Evolutionary conservation across 139 green algal species (phyloP), one percentile per base, ranked within the genome.

Genomic region (Limnomonas spitsbergensis): DNA sequence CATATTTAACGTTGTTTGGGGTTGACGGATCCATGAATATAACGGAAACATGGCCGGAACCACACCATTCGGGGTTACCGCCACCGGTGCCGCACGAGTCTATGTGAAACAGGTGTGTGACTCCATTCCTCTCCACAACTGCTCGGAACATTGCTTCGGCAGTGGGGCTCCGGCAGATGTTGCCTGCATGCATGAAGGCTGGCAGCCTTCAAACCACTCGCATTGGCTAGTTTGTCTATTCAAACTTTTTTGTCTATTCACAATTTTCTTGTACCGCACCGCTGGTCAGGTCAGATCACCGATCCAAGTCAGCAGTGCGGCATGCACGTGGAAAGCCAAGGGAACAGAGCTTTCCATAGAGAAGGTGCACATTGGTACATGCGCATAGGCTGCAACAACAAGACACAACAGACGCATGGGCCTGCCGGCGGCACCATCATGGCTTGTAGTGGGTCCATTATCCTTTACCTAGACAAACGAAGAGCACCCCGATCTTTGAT

Each of bases 151-250:
- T 88, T 0, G 93, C 95, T 73, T 98, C 95, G 4, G 95, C 95
- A 9, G 89, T 94, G 2, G 95, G 95, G 73, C 84, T 95, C n/a
- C 95, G 85, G 83, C 95, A 98, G 71, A 98, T 98, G 84, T 98
- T 98, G 40, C 92, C 88, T 94, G 85, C 29, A 27, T 7, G 24
- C 24, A 24, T 32, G 14, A 70, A 54, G 42, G 42, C 42, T 6
- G 42, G 54, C 4, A 69, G 54, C 24, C n/a, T n/a, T n/a, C n/a
- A n/a, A n/a, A n/a, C n/a, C n/a, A n/a, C n/a, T n/a, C n/a, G n/a
- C n/a, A n/a, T n/a, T n/a, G n/a, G n/a, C n/a, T n/a, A n/a, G n/a
- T n/a, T n/a, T n/a, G n/a, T n/a, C n/a, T n/a, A n/a, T n/a, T n/a
- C n/a, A n/a, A n/a, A n/a, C n/a, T n/a, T n/a, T n/a, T n/a, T n/a